Base-by-base conservation (phyloP, 495 filamentous ascomycete genomes). In the Lasiosphaeria hispida region DNA sequence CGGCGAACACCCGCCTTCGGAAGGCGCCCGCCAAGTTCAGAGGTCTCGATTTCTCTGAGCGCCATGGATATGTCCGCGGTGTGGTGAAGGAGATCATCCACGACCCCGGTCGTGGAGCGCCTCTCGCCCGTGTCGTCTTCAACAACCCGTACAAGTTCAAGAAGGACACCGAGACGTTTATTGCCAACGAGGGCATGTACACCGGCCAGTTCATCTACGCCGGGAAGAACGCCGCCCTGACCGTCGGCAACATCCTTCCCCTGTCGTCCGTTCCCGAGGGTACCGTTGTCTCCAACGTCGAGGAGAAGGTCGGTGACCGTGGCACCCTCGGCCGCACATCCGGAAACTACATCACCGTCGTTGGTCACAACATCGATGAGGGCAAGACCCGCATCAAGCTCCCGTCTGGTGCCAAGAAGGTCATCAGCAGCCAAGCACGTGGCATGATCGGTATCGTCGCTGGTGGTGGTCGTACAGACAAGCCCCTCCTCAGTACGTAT, bases 141-240 rank as follows among this genome's bases (percentile, higher is more conserved):
- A 92, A 92, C 65, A 88, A 94, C 75, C 87, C 90, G 63, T 75
- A 95, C 85, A 85, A 85, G 77, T 94, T 87, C 85, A 90, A 89
- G 83, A 84, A 89, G 77, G 77, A 87, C 76, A 91, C 86, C 76
- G 92, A 91, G 87, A 95, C 94, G 62, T 96, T 98, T 86, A 97
- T 99, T 74, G 94, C 95, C 76, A 97, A 97, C 80, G 94, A 99
- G 85, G 94, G 94, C 81, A 96, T 97, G 93, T 99, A 99, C 90
- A 96, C 94, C 63, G 94, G 94, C 66, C 92, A 96, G 81, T 99
- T 99, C 84, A 92, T 99, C 88, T 99, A 97, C 79, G 92, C 93
- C 76, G 94, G 94, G 75, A 99, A 99, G 88, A 91, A 96, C 80
- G 95, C 94, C 65, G 81, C 85, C 58, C 84, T 99, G 63, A 97